Evolutionary conservation across 345 rosid species (phyloP), one percentile per base, ranked within the genome.

Genomic region (Durio zibethinus): DNA sequence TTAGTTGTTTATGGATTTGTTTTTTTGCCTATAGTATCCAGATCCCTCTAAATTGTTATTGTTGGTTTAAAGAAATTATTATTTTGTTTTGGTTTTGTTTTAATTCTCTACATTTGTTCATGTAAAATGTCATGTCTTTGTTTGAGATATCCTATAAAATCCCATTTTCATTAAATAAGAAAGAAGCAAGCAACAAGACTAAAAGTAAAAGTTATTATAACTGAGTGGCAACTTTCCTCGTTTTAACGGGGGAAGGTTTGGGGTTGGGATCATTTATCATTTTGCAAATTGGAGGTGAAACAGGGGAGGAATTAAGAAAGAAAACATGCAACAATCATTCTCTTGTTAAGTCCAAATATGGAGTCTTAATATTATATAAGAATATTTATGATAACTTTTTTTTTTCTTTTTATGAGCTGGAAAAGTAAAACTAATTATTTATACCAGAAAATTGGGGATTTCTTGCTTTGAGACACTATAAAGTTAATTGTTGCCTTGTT

Each of bases 11-110:
- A 10, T 48, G 60, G 16, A 18, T 50, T 48, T 43, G 2, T 18
- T 12, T 23, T 61, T 12, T 23, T n/a, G n/a, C 18, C 27, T 31
- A 18, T 53, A 29, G 20, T 31, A 48, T 10, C 43, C 4, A 18
- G 60, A 70, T 70, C 59, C 74, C 42, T 71, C 42, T 31, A 36
- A 52, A 53, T 72, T 72, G 20, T 54, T 50, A 50, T 10, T 72
- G 29, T 50, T 72, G 43, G 75, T 33, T 33, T 50, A 10, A 72
- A 33, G 18, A 52, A 18, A 20, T 72, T 52, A 47, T 10, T 60
- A 40, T 43, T 36, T 7, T 20, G 72, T 45, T 75, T 61, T 60
- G 54, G 21, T 45, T 69, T 25, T 18, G 54, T 9, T 57, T 73
- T 56, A 59, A 56, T 56, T 31, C 21, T 59, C 74, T 50, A 8